Percentiles rank a stretch among this genome's conserved stretches.
phyloP scores from a whole-genome alignment of 31 red algal genomes.

The Porphyra umbilicalis region DNA sequence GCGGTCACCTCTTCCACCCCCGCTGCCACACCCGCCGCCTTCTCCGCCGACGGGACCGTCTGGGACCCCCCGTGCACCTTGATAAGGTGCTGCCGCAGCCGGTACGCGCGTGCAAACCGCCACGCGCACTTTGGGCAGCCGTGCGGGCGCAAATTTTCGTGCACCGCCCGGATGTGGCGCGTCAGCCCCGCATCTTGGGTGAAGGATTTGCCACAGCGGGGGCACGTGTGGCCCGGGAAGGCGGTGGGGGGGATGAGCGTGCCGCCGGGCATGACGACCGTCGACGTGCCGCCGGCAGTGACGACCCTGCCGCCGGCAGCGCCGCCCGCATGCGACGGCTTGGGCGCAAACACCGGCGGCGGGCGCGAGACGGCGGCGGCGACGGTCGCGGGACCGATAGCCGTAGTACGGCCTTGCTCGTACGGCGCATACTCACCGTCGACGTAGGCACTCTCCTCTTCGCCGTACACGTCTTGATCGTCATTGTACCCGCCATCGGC shows the following conservation, averaged over 20 bases:
- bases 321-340: too few species aligned
- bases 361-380: too few species aligned
- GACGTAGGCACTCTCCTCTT: too few species aligned
- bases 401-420: too few species aligned
- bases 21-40: background rate
- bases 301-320: too few species aligned
- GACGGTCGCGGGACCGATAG: too few species aligned
- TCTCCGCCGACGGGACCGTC: background rate
- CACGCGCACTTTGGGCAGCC: background rate
- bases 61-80: background rate
- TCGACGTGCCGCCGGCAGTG: background rate
- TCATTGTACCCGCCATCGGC: too few species aligned
- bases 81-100: background rate
- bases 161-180: background rate
- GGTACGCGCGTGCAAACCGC: background rate
- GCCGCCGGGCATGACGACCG: background rate
- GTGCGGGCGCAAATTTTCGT: background rate
- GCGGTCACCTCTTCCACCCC: background rate
- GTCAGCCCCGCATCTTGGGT: background rate
- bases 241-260: too few species aligned
- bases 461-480: too few species aligned
- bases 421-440: too few species aligned
- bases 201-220: background rate
- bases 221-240: too few species aligned
- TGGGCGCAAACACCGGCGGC: too few species aligned